Base-by-base conservation (phyloP, 345 rosid genomes). In the Odontarrhena argentea region DNA sequence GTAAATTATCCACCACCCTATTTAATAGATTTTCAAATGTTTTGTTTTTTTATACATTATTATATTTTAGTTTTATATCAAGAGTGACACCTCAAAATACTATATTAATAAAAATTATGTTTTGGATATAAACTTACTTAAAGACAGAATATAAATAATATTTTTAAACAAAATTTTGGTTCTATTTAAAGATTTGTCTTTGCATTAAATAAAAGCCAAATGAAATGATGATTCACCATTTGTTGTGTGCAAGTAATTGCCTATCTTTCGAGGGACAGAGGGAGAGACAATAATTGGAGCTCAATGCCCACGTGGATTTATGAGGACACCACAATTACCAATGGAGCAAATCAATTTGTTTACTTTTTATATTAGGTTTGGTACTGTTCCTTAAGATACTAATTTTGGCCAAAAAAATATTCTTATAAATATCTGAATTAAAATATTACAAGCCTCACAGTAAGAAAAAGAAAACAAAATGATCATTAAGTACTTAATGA, bases 241-340 rank as follows among this genome's bases (percentile, higher is more conserved):
- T 73, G 76, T 65, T 73, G 76, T 50, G 76, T 73, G 76, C 76
- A 73, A 73, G 76, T 58, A 65, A 73, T 65, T 58, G 61, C 66
- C 35, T 50, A 58, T 42, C 48, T 25, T 10, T 50, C 54, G 8
- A 49, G 53, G 58, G 76, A 49, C 50, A 71, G 55, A 61, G 42
- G 5, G 26, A 46, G 28, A 71, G 50, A 55, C 70, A 56, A 58
- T 73, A 14, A 65, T 58, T 73, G 60, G 67, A 50, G 18, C 30
- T 50, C 34, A 50, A 5, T 51, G 49, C 15, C 60, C 61, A 65
- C 76, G 76, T 73, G 76, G 66, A 35, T 55, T 49, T 32, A 64
- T 40, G 48, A 32, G 8, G 8, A 71, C 46, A 57, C 71, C 66
- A 63, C 69, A 71, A 46, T 41, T 40, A 53, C 52, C 42, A 44